Evolutionary conservation across 78 protist genomes (phyloP).

Genomic region (Tieghemostelium lacteum): DNA sequence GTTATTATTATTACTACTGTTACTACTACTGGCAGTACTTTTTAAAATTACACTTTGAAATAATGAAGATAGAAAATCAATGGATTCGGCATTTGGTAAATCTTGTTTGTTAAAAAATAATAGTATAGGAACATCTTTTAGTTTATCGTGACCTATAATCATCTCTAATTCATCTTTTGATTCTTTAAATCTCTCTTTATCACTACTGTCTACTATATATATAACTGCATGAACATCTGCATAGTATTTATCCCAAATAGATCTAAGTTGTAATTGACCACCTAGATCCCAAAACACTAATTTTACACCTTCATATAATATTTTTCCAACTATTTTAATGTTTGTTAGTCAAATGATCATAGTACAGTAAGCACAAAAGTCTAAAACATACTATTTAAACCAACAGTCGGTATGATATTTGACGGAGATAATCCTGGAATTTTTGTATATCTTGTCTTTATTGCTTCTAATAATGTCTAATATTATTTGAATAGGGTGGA

Average conservation of each 20-base stretch:
- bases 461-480: constrained; percentile 70
- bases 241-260: constrained; percentile 96
- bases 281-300: constrained; percentile 91
- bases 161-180: constrained; percentile 62
- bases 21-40: not conserved
- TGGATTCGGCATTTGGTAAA: constrained; percentile 53
- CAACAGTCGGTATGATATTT: constrained; percentile 66
- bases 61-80: constrained; percentile 33
- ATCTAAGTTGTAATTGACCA: constrained; percentile 95
- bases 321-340: constrained; percentile 26
- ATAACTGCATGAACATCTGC: constrained; percentile 95
- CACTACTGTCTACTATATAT: constrained; percentile 96
- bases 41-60: constrained; percentile 30
- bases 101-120: constrained; percentile 75
- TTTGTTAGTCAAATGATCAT: not conserved
- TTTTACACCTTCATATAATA: constrained; percentile 15
- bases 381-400: constrained; percentile 65
- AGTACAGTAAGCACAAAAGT: not conserved
- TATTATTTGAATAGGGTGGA: not conserved
- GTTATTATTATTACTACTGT: not conserved
- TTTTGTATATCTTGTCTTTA: constrained; percentile 72
- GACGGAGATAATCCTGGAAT: constrained; percentile 63
- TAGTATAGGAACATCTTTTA: constrained; percentile 67
- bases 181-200: constrained; percentile 86
- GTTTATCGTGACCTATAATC: constrained; percentile 11